phyloP scores from a whole-genome alignment of 352 stramenopile species.

The Phytophthora pluvialis region DNA sequence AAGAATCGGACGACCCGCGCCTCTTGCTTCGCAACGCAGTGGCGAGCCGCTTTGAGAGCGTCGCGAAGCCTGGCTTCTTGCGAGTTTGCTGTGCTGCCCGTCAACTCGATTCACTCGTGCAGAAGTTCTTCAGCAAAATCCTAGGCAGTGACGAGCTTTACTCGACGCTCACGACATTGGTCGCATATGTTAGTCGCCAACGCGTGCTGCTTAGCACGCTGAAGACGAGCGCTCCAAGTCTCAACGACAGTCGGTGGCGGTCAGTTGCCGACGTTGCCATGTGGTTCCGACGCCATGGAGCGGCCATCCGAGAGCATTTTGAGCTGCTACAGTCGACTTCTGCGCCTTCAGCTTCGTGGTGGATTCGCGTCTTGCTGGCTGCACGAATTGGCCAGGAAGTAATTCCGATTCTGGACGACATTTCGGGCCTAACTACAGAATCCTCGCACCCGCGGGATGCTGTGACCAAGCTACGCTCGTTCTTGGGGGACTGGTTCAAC shows the following conservation, averaged over 20 bases:
- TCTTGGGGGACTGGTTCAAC: conserved; percentile 29
- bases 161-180: conserved; percentile 24
- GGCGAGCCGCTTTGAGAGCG: conserved; percentile 28
- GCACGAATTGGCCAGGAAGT: conserved; percentile 31
- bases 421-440: conserved; percentile 21
- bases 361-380: conserved; percentile 26
- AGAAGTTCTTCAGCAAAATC: conserved; percentile 33
- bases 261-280: conserved; percentile 22
- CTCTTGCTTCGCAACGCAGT: conserved; percentile 30
- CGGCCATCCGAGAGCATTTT: conserved; percentile 30
- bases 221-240: conserved; percentile 20
- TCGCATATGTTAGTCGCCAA: conserved; percentile 35
- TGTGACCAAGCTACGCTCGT: conserved; percentile 18
- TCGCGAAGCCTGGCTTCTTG: conserved; percentile 29
- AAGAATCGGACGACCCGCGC: conserved; percentile 19
- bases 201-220: conserved; percentile 19
- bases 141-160: conserved; percentile 26
- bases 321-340: conserved; percentile 8
- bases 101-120: conserved; percentile 28
- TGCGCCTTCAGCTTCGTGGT: conserved; percentile 29
- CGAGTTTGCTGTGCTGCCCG: conserved; percentile 22
- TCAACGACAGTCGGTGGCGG: conserved; percentile 26
- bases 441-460: conserved; percentile 10
- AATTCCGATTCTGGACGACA: conserved; percentile 20
- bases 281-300: conserved; percentile 29